A percentile compares a stretch with the other conserved stretches of the same genome.
phyloP scores from a whole-genome alignment of 306 rosid genomes.

The Fragaria vesca region DNA sequence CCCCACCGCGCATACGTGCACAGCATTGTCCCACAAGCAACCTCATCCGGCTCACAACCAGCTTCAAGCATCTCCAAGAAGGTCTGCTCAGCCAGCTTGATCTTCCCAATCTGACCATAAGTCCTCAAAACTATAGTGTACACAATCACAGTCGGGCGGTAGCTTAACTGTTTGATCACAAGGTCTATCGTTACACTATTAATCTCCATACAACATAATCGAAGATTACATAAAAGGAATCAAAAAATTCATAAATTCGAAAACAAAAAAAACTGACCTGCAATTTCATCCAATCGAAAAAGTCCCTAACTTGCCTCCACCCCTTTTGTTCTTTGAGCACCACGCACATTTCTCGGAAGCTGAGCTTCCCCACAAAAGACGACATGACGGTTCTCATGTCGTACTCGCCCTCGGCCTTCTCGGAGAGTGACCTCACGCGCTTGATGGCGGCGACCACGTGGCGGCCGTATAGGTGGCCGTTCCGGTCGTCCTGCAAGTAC shows the following conservation, averaged over 20 bases:
- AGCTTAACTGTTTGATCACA: conserved; percentile 76
- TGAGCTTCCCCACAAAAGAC: conserved; percentile 73
- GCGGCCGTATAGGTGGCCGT: conserved; percentile 71
- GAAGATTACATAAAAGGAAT: not conserved
- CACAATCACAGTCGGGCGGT: conserved; percentile 76
- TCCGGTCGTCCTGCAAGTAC: conserved; percentile 66
- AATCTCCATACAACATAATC: not conserved
- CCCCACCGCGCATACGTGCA: conserved; percentile 99
- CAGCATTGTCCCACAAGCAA: conserved; percentile 94
- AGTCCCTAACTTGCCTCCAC: conserved; percentile 87
- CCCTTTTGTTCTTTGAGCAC: conserved; percentile 89
- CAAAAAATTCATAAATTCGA: not conserved
- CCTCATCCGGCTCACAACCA: conserved; percentile 87
- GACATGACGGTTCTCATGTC: conserved; percentile 79
- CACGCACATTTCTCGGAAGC: conserved; percentile 81
- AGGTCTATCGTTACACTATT: conserved; percentile 38
- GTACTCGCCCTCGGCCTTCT: conserved; percentile 40
- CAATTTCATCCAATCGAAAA: conserved; percentile 91
- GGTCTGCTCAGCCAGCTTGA: conserved; percentile 74
- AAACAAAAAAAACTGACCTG: conserved; percentile 49
- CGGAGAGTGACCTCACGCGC: conserved; percentile 64
- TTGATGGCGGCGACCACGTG: conserved; percentile 87
- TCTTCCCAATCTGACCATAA: conserved; percentile 90
- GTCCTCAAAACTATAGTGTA: conserved; percentile 76
- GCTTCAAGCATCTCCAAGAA: conserved; percentile 97